A percentile compares a stretch with the other conserved stretches of the same genome.
These are phyloP conservation scores for Phytophthora niederhauseri DNA, from an alignment of 352 stramenopile species.

Conservation along the genomic window DNA sequence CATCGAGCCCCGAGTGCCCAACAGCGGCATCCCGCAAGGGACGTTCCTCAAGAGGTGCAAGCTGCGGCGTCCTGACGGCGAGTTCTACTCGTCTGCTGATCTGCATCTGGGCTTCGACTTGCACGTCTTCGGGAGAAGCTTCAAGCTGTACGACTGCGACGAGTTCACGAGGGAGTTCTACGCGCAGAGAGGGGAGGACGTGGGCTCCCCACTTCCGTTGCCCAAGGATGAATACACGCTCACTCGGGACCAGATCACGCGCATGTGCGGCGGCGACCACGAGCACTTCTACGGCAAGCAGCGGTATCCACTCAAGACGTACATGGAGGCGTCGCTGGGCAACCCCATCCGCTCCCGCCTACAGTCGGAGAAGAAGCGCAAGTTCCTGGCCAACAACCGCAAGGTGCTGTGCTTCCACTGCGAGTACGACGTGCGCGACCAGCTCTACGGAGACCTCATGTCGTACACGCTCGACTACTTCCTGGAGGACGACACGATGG, in stretches of 20 bases:
- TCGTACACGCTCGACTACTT: conserved; percentile 87
- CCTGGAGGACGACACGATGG: conserved; percentile 89
- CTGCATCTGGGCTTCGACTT: conserved; percentile 75
- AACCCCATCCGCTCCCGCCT: conserved; percentile 70
- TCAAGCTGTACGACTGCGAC: conserved; percentile 83
- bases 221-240: conserved; percentile 87
- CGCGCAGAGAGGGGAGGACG: conserved; percentile 42
- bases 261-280: conserved; percentile 71
- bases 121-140: conserved; percentile 73
- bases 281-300: conserved; percentile 80
- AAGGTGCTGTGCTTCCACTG: conserved; percentile 88
- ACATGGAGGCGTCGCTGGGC: conserved; percentile 84
- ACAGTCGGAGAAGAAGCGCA: conserved; percentile 82
- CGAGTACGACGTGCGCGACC: conserved; percentile 84
- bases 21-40: conserved; percentile 89
- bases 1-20: conserved; percentile 77
- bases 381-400: conserved; percentile 88
- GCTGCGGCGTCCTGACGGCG: conserved; percentile 64
- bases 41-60: conserved; percentile 85
- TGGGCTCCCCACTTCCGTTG: conserved; percentile 56
- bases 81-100: conserved; percentile 56
- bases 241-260: conserved; percentile 78
- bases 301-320: conserved; percentile 81
- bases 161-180: conserved; percentile 78
- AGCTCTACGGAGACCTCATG: conserved; percentile 84